phyloP scores from a whole-genome alignment of 805 yeast species.

The Nakazawaea siamensis region DNA sequence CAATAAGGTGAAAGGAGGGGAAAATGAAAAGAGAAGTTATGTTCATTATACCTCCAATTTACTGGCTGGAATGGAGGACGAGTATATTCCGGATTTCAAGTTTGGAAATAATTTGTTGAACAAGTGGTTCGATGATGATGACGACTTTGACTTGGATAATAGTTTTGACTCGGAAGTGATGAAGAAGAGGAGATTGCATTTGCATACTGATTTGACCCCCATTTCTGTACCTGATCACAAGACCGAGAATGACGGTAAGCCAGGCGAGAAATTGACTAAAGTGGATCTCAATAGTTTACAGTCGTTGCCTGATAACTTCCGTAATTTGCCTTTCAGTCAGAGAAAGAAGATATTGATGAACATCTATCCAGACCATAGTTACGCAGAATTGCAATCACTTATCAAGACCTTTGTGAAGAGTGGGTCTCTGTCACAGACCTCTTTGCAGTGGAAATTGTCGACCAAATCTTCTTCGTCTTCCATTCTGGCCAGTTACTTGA shows the following conservation, averaged over 20 bases:
- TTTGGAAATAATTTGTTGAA: slow-evolving; percentile 37
- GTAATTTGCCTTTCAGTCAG: slow-evolving; percentile 52
- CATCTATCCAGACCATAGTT: slow-evolving; percentile 27
- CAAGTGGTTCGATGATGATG: slow-evolving; percentile 33
- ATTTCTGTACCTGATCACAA: slow-evolving; percentile 3
- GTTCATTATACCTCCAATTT: slow-evolving; percentile 14
- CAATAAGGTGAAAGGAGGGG: background rate
- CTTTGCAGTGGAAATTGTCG: slow-evolving; percentile 1
- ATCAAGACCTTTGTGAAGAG: slow-evolving; percentile 11
- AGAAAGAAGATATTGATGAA: slow-evolving; percentile 35
- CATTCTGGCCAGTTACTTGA: slow-evolving; percentile 18
- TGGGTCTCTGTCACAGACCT: background rate
- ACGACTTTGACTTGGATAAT: background rate
- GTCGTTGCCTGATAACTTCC: slow-evolving; percentile 41
- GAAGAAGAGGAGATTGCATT: slow-evolving; percentile 3
- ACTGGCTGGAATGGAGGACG: slow-evolving; percentile 55
- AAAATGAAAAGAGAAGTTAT: slow-evolving; percentile 8
- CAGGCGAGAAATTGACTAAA: background rate
- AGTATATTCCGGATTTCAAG: slow-evolving; percentile 67
- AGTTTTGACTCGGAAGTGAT: background rate
- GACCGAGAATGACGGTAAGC: background rate
- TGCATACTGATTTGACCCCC: slow-evolving; percentile 7
- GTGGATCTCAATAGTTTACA: slow-evolving; percentile 7
- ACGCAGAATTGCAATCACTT: slow-evolving; percentile 22
- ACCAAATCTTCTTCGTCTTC: slow-evolving; percentile 10